Evolutionary conservation across 1,284 basidiomycete species (phyloP).

Genomic region (Schizopora paradoxa): DNA sequence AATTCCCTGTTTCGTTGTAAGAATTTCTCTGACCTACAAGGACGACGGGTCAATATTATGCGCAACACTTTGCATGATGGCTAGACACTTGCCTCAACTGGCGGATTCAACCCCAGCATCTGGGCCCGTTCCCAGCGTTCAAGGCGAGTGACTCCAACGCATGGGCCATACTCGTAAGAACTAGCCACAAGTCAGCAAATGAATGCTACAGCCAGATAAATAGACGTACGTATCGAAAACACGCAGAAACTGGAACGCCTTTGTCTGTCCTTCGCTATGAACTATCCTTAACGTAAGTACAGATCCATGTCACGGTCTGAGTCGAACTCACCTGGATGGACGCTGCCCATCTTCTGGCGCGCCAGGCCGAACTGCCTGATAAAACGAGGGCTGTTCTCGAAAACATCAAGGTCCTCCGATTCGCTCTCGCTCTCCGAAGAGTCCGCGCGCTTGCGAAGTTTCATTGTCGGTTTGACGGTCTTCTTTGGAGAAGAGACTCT

Average conservation of each 20-base stretch:
- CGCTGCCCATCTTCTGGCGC: slow-evolving; percentile 48
- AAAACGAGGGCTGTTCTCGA: slow-evolving; percentile 48
- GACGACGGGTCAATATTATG: background rate
- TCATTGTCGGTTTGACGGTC: slow-evolving; percentile 1
- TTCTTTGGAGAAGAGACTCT: too few relatives aligned
- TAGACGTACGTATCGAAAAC: slow-evolving; percentile 68
- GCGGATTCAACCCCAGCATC: slow-evolving; percentile 78
- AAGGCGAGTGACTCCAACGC: slow-evolving; percentile 75
- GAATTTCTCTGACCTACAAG: slow-evolving; percentile 67
- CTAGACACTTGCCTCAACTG: slow-evolving; percentile 57
- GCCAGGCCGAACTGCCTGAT: slow-evolving; percentile 41
- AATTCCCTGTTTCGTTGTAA: slow-evolving; percentile 51
- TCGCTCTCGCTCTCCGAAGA: slow-evolving; percentile 23
- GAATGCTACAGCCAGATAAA: slow-evolving; percentile 2
- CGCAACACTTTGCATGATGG: background rate
- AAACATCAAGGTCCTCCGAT: slow-evolving; percentile 28
- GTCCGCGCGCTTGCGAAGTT: too few relatives aligned
- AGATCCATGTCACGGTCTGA: background rate
- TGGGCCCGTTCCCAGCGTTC: slow-evolving; percentile 87
- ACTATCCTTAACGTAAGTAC: slow-evolving; percentile 38
- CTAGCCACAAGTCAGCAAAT: slow-evolving; percentile 30
- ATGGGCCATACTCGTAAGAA: slow-evolving; percentile 81
- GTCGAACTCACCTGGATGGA: slow-evolving; percentile 54
- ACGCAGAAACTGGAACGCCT: slow-evolving; percentile 67
- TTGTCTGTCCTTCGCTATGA: slow-evolving; percentile 56